Evolutionary conservation across 2,329 filamentous ascomycete species (phyloP).

Genomic region (Clarireedia sp.): DNA sequence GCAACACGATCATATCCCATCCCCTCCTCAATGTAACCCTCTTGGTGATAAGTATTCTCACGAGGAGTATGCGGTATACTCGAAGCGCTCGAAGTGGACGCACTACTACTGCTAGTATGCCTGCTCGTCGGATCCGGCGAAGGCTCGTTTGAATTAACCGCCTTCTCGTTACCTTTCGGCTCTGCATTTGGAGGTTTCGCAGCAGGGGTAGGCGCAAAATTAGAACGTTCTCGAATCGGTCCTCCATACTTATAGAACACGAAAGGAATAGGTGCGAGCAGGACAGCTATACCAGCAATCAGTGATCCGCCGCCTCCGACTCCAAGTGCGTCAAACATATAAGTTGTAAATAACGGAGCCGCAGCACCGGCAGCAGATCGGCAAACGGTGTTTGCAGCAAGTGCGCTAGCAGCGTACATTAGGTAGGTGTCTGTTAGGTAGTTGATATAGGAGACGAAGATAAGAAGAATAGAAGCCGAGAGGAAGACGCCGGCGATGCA

Average conservation of each 20-base stretch:
- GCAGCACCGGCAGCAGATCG: slow-evolving; percentile 57
- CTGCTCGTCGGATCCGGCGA: neutral
- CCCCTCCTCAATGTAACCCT: slow-evolving; percentile 5
- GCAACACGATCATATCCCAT: slow-evolving; percentile 2
- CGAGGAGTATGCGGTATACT: slow-evolving; percentile 29
- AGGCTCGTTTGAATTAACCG: neutral
- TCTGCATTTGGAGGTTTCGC: neutral
- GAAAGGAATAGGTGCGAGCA: slow-evolving; percentile 26
- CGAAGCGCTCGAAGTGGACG: slow-evolving; percentile 29
- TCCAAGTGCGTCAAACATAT: slow-evolving; percentile 35
- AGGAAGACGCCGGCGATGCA: slow-evolving; percentile 38
- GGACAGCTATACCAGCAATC: slow-evolving; percentile 41
- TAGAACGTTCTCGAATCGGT: slow-evolving; percentile 25
- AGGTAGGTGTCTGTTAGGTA: slow-evolving; percentile 41
- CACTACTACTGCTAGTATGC: neutral
- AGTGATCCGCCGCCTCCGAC: slow-evolving; percentile 45
- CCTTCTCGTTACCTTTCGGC: neutral
- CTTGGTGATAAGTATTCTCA: slow-evolving; percentile 6
- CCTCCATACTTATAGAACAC: slow-evolving; percentile 27
- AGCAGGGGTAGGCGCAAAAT: slow-evolving; percentile 21
- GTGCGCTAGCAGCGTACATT: slow-evolving; percentile 37
- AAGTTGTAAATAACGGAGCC: slow-evolving; percentile 51
- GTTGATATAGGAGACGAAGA: slow-evolving; percentile 49
- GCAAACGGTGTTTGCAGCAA: slow-evolving; percentile 55
- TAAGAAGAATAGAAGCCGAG: slow-evolving; percentile 33